A percentile compares a stretch with the other conserved stretches of the same genome.
Conservation (phyloP, 2,329 filamentous ascomycete genomes). For the Xylaria sp. region DNA sequence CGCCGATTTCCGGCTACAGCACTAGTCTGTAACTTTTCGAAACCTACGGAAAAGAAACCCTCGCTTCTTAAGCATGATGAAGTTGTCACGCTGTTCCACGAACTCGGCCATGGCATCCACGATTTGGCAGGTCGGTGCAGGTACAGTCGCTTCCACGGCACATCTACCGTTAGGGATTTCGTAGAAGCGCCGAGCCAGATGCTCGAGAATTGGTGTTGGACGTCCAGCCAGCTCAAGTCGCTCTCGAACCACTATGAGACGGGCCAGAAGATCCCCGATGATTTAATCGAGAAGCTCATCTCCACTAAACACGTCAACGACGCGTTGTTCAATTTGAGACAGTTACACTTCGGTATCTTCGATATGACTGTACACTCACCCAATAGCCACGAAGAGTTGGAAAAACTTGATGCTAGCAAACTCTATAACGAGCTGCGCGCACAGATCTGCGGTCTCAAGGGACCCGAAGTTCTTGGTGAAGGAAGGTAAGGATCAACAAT, state of each 20-base stretch:
- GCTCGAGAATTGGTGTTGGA: conserved; percentile 83
- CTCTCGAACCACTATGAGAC: conserved; percentile 80
- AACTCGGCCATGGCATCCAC: conserved; percentile 77
- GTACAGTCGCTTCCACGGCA: conserved; percentile 75
- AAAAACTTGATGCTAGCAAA: conserved; percentile 71
- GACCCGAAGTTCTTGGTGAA: conserved; percentile 73
- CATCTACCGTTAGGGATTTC: conserved; percentile 73
- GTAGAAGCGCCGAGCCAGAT: conserved; percentile 78
- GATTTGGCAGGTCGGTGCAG: conserved; percentile 71
- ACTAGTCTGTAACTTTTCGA: conserved; percentile 86
- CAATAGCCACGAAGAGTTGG: conserved; percentile 72
- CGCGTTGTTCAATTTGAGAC: conserved; percentile 79
- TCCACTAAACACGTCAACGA: conserved; percentile 84
- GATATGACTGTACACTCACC: conserved; percentile 85
- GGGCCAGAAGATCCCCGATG: conserved; percentile 75
- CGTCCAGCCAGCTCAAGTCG: conserved; percentile 69
- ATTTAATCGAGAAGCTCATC: conserved; percentile 78
- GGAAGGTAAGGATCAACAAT: conserved; percentile 56
- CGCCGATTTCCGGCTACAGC: conserved; percentile 81
- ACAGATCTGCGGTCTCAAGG: conserved; percentile 78
- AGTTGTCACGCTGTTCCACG: conserved; percentile 84
- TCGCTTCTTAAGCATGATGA: conserved; percentile 85
- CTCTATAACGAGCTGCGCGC: conserved; percentile 78
- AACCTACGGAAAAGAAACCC: conserved; percentile 79
- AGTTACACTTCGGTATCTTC: conserved; percentile 83